Evolutionary conservation across 2,329 filamentous ascomycete genomes (phyloP).

Genomic region (Macroventuria anomochaeta): DNA sequence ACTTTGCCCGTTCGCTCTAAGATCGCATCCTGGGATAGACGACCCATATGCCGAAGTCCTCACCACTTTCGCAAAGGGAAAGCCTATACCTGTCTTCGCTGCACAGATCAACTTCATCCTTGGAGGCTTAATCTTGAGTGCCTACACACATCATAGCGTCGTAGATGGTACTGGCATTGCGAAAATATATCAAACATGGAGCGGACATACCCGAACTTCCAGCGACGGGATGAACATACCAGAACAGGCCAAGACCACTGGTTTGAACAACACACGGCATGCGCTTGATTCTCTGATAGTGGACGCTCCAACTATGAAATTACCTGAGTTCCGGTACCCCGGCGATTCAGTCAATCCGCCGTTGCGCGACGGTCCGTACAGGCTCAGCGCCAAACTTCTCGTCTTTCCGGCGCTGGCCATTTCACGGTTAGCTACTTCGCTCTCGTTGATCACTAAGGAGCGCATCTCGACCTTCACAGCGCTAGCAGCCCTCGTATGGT

Average conservation of each 20-base stretch:
- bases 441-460: not conserved
- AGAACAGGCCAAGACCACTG: not conserved
- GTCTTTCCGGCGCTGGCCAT: not conserved
- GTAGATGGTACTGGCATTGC: slow-evolving; percentile 27
- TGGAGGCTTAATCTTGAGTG: slow-evolving; percentile 37
- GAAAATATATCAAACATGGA: slow-evolving; percentile 24
- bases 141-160: slow-evolving; percentile 35
- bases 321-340: slow-evolving; percentile 2
- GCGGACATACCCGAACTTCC: not conserved
- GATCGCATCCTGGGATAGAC: slow-evolving; percentile 21
- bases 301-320: not conserved
- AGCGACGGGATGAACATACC: not conserved
- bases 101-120: slow-evolving; percentile 35
- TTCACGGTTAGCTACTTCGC: not conserved
- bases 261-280: not conserved
- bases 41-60: slow-evolving; percentile 19
- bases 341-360: not conserved
- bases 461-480: slow-evolving; percentile 24
- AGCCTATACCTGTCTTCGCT: slow-evolving; percentile 27
- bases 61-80: slow-evolving; percentile 13
- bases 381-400: slow-evolving; percentile 1
- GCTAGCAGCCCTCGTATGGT: slow-evolving; percentile 27
- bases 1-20: slow-evolving; percentile 20
- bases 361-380: not conserved
- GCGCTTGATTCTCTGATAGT: not conserved